Evolutionary conservation across 371 early-diverging fungal genomes (phyloP).

Genomic region (Umbelopsis sp.): DNA sequence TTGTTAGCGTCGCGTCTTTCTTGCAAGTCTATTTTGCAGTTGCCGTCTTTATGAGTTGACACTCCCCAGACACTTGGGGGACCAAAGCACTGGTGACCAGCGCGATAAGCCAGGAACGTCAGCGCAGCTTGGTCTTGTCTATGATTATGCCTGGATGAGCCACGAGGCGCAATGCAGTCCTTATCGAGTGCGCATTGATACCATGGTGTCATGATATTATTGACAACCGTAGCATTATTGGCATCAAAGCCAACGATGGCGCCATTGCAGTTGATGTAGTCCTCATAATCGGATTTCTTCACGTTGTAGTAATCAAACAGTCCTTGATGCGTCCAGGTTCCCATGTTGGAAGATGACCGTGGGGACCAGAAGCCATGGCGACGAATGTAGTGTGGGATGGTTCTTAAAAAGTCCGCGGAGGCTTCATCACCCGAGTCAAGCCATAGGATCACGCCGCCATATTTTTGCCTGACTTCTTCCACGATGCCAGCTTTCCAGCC

Average conservation of each 20-base stretch:
- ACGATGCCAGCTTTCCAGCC: conserved; percentile 73
- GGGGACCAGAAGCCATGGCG: conserved; percentile 62
- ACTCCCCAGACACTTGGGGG: neutral
- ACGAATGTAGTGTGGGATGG: conserved; percentile 46
- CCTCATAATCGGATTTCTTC: conserved; percentile 39
- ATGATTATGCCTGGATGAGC: conserved; percentile 62
- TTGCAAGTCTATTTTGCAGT: conserved; percentile 27
- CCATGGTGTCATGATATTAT: conserved; percentile 57
- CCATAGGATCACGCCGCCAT: conserved; percentile 60
- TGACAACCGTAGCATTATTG: conserved; percentile 45
- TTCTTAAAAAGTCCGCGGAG: conserved; percentile 54
- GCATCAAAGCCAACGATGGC: conserved; percentile 66
- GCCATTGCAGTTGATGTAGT: conserved; percentile 65
- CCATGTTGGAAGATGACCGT: conserved; percentile 51
- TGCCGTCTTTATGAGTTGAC: neutral
- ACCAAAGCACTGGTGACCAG: conserved; percentile 39
- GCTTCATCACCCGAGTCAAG: conserved; percentile 65
- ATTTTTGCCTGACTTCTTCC: conserved; percentile 53
- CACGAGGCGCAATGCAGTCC: conserved; percentile 67
- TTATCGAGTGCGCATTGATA: conserved; percentile 57
- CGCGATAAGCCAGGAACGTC: conserved; percentile 56
- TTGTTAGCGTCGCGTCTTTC: conserved; percentile 32
- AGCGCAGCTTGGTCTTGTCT: conserved; percentile 70
- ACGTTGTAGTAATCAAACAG: conserved; percentile 59
- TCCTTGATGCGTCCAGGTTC: conserved; percentile 62